Conservation (phyloP, 2,329 filamentous ascomycete species). For the Podosphaera aphanis region DNA sequence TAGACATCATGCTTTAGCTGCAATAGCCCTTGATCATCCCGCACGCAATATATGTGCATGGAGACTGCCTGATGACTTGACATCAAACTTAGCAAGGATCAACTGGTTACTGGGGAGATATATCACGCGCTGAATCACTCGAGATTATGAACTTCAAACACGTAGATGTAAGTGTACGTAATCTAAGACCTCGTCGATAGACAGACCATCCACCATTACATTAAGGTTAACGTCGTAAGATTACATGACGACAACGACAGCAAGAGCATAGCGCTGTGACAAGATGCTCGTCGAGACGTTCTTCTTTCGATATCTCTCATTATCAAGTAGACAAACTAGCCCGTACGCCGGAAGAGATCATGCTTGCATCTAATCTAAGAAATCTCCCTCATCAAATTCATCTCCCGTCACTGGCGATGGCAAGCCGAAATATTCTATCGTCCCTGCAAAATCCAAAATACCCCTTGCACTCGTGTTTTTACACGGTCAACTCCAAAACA, state of each 20-base stretch:
- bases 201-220: background rate
- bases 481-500: background rate
- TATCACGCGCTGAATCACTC: background rate
- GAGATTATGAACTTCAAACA: background rate
- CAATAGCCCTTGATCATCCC: background rate
- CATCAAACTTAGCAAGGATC: background rate
- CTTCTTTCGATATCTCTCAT: background rate
- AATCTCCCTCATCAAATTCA: background rate
- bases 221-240: background rate
- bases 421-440: background rate
- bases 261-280: background rate
- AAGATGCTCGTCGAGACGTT: background rate
- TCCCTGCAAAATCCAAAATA: background rate
- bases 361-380: background rate
- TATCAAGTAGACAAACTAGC: background rate
- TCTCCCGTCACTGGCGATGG: background rate
- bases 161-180: background rate
- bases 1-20: background rate
- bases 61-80: background rate
- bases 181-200: background rate
- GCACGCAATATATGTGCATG: too few species aligned
- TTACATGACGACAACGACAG: background rate
- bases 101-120: background rate
- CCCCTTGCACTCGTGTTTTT: background rate
- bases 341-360: background rate